phyloP scores from a whole-genome alignment of 208 protist genomes.

The Trypanosoma conorhini region DNA sequence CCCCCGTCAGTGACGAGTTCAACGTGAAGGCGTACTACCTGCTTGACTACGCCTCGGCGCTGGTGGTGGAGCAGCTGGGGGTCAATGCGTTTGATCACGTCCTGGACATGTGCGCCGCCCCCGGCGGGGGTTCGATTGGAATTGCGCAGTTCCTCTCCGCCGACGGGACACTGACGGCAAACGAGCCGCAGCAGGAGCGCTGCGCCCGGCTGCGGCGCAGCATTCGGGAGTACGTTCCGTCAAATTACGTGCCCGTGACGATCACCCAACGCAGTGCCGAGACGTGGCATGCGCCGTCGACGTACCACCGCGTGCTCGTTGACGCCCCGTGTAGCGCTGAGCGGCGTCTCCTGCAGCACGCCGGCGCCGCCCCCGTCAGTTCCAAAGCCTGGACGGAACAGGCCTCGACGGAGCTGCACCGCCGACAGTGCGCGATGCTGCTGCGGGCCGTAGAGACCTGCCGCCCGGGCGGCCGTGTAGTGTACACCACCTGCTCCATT shows the following conservation, averaged over 20 bases:
- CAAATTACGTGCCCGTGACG: conserved; percentile 53
- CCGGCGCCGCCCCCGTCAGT: conserved; percentile 34
- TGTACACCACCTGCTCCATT: conserved; percentile 94
- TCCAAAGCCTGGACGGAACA: conserved; percentile 51
- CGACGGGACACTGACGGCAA: conserved; percentile 64
- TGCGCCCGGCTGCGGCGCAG: conserved; percentile 65
- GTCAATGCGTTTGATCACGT: conserved; percentile 71
- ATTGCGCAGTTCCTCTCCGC: conserved; percentile 77
- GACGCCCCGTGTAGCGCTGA: conserved; percentile 94
- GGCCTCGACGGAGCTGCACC: conserved; percentile 38
- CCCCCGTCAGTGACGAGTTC: conserved; percentile 43
- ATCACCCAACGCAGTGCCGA: conserved; percentile 72
- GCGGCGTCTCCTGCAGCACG: conserved; percentile 86
- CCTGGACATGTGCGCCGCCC: conserved; percentile 83
- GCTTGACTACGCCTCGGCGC: conserved; percentile 73
- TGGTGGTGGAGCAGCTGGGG: conserved; percentile 78
- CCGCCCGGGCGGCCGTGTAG: conserved; percentile 67
- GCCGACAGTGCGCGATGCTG: conserved; percentile 67
- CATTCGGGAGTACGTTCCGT: conserved; percentile 70
- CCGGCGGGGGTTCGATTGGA: conserved; percentile 75
- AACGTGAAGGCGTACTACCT: conserved; percentile 74
- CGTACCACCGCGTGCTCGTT: conserved; percentile 83
- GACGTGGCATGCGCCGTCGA: conserved; percentile 62
- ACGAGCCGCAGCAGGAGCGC: conserved; percentile 69
- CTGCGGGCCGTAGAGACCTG: conserved; percentile 79